A percentile compares a stretch with the other conserved stretches of the same genome.
Evolutionary conservation across 2,329 filamentous ascomycete genomes (phyloP).

Genomic region (Colletotrichum costaricense): DNA sequence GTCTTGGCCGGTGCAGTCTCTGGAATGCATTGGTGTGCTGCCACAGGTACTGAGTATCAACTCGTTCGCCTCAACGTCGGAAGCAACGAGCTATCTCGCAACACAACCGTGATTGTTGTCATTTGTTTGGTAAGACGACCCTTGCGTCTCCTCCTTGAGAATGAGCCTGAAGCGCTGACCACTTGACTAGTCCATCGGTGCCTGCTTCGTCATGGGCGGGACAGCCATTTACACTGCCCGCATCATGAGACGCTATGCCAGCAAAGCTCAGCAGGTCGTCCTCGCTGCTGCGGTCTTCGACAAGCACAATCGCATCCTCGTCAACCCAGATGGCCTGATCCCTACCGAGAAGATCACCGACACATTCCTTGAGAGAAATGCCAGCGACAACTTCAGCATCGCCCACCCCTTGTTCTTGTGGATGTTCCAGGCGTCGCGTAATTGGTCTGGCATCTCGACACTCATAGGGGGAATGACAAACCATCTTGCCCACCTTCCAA

Average conservation of each 20-base stretch:
- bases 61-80: conserved; percentile 59
- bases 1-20: conserved; percentile 80
- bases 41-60: conserved; percentile 76
- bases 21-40: conserved; percentile 89
- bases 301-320: conserved; percentile 72
- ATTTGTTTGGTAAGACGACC: conserved; percentile 70
- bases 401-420: conserved; percentile 86
- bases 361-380: conserved; percentile 73
- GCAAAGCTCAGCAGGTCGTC: conserved; percentile 70
- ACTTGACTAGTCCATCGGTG: conserved; percentile 64
- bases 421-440: conserved; percentile 84
- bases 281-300: conserved; percentile 76
- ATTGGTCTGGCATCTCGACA: conserved; percentile 77
- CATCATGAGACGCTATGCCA: conserved; percentile 63
- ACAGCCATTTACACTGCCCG: conserved; percentile 66
- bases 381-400: conserved; percentile 80
- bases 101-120: conserved; percentile 79
- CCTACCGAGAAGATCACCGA: conserved; percentile 83
- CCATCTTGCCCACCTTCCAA: conserved; percentile 69
- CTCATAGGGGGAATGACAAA: conserved; percentile 78
- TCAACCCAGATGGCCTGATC: conserved; percentile 75
- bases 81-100: conserved; percentile 62
- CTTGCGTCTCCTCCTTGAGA: background rate
- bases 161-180: background rate
- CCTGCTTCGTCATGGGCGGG: conserved; percentile 69